Conservation (phyloP, 768 basidiomycete genomes). For the Phlebiopsis flavidoalba region DNA sequence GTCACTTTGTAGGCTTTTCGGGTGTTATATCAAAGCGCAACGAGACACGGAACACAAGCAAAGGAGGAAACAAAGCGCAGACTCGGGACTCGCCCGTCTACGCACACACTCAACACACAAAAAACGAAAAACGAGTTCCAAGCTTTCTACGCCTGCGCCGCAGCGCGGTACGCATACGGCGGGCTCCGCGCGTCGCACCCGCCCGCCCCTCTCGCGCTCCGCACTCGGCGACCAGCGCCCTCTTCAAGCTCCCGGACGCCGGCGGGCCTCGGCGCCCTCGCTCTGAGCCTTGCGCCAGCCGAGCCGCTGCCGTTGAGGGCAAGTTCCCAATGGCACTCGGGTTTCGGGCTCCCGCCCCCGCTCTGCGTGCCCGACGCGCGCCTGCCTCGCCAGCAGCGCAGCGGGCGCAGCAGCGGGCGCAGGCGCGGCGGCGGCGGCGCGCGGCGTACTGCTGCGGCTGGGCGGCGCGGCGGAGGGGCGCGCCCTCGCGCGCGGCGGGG, state of each 20-base stretch:
- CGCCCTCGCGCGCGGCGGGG: slow-evolving; percentile 26
- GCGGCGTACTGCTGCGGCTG: not conserved
- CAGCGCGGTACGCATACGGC: slow-evolving; percentile 10
- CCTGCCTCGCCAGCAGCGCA: too few relatives aligned
- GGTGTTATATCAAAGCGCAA: too few relatives aligned
- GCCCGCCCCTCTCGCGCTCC: slow-evolving; percentile 2
- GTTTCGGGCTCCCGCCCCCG: not conserved
- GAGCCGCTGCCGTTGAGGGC: too few relatives aligned
- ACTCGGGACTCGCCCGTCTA: too few relatives aligned
- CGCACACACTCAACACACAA: too few relatives aligned
- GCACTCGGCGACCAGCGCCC: slow-evolving; percentile 8
- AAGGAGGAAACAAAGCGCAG: too few relatives aligned
- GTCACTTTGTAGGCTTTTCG: too few relatives aligned
- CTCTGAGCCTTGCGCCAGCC: not conserved
- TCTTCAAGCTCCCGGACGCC: not conserved
- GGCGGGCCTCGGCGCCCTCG: not conserved
- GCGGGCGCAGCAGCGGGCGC: not conserved
- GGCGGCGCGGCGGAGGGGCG: not conserved
- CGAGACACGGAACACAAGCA: too few relatives aligned
- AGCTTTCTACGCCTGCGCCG: not conserved
- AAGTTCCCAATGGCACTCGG: slow-evolving; percentile 5
- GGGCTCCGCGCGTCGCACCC: slow-evolving; percentile 10
- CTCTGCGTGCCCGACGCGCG: too few relatives aligned
- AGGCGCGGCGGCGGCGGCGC: slow-evolving; percentile 14
- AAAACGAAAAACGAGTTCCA: too few relatives aligned